phyloP scores from a whole-genome alignment of 2,329 filamentous ascomycete species.

The Clonostachys rhizophaga region DNA sequence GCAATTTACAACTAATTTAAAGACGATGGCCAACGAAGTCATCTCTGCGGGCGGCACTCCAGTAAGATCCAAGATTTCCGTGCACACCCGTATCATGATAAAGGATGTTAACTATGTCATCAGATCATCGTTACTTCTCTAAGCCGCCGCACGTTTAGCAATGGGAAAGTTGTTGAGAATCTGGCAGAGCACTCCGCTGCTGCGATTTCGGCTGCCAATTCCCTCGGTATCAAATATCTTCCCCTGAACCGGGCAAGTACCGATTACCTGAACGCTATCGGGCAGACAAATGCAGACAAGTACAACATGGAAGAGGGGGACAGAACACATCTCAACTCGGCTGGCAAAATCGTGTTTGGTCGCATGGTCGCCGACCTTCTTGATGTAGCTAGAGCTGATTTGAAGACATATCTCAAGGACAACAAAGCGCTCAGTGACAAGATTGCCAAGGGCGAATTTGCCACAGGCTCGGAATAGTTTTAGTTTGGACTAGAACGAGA shows the following conservation, averaged over 20 bases:
- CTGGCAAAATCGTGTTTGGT: conserved; percentile 51
- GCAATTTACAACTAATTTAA: conserved; percentile 45
- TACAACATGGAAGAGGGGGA: conserved; percentile 43
- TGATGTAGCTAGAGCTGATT: conserved; percentile 14
- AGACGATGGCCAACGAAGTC: conserved; percentile 36
- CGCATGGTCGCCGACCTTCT: conserved; percentile 50
- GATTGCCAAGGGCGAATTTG: conserved; percentile 6
- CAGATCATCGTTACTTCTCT: conserved; percentile 49
- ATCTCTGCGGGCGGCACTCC: conserved; percentile 35
- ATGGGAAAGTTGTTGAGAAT: conserved; percentile 32
- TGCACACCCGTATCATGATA: too few relatives aligned
- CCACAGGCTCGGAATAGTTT: too few relatives aligned
- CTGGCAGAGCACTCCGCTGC: conserved; percentile 37
- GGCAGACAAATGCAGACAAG: conserved; percentile 32
- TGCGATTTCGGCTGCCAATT: conserved; percentile 39
- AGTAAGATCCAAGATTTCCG: conserved; percentile 12
- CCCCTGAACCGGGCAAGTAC: conserved; percentile 47
- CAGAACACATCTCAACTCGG: conserved; percentile 50
- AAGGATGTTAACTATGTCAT: too few relatives aligned
- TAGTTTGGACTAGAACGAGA: too few relatives aligned
- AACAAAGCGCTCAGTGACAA: conserved; percentile 23
- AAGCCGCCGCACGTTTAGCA: conserved; percentile 37
- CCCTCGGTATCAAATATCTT: conserved; percentile 28
- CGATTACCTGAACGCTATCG: conserved; percentile 47
- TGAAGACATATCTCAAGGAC: conserved; percentile 15